Evolutionary conservation across 139 green algal genomes (phyloP).

Genomic region (Coelastrella sp.): DNA sequence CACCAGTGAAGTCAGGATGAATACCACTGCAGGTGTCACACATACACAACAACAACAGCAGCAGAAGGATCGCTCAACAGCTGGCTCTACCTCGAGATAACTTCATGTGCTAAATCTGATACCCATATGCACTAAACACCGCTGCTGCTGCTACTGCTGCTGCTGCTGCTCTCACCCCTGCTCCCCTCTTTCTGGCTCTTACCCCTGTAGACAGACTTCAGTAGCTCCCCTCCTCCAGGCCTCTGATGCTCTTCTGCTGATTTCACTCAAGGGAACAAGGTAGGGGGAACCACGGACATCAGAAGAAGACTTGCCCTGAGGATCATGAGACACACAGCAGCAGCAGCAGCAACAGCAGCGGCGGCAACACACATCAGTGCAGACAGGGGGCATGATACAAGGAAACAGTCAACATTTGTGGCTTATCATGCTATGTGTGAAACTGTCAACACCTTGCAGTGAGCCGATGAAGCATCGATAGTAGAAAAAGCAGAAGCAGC

Average conservation of each 20-base stretch:
- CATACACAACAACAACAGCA: not conserved
- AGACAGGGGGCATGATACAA: too few species aligned
- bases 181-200: not conserved
- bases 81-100: too few species aligned
- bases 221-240: conserved; percentile 87
- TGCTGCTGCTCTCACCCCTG: not conserved
- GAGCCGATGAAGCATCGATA: too few species aligned
- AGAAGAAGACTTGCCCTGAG: conserved; percentile 57
- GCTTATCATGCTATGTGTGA: too few species aligned
- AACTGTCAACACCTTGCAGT: too few species aligned
- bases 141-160: conserved; percentile 6
- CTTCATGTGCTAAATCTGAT: too few species aligned
- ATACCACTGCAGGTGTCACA: conserved; percentile 78
- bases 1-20: conserved; percentile 88
- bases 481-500: too few species aligned
- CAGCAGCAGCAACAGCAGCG: too few species aligned
- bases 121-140: too few species aligned
- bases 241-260: conserved; percentile 75
- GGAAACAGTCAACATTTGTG: too few species aligned
- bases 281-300: conserved; percentile 81
- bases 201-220: conserved; percentile 71
- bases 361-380: too few species aligned
- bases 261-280: conserved; percentile 79
- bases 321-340: not conserved
- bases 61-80: too few species aligned